phyloP scores from a whole-genome alignment of 768 basidiomycete species.

The Collybia sordida region DNA sequence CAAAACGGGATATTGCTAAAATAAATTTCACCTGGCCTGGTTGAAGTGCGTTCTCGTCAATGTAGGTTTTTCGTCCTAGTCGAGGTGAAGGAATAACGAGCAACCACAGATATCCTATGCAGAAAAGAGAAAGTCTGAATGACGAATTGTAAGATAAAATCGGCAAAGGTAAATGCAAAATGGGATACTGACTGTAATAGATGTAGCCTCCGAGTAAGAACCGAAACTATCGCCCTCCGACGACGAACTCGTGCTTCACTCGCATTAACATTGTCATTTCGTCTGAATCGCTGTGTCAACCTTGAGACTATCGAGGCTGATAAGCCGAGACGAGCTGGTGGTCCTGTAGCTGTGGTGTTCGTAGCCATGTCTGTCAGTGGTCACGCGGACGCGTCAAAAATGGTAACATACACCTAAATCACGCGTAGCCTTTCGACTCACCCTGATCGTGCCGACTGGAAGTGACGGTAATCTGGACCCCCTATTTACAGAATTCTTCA shows the following conservation, averaged over 20 bases:
- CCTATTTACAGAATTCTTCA: no score
- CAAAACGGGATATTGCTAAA: not conserved
- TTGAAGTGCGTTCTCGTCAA: slow-evolving; percentile 95
- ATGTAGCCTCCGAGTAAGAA: slow-evolving; percentile 33
- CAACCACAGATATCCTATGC: slow-evolving; percentile 81
- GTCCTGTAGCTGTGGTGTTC: no score
- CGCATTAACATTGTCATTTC: slow-evolving; percentile 15
- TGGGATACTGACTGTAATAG: slow-evolving; percentile 33
- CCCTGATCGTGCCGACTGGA: no score
- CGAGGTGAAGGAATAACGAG: slow-evolving; percentile 66
- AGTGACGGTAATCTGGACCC: no score
- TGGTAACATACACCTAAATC: not conserved
- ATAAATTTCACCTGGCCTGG: slow-evolving; percentile 71
- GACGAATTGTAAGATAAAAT: slow-evolving; percentile 7
- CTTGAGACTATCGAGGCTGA: slow-evolving; percentile 14
- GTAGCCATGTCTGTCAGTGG: no score
- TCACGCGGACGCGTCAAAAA: no score
- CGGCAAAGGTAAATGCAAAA: not conserved
- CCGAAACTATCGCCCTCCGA: slow-evolving; percentile 33
- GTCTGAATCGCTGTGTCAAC: slow-evolving; percentile 20
- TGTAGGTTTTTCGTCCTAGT: slow-evolving; percentile 71
- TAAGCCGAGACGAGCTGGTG: slow-evolving; percentile 1
- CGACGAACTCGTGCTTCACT: slow-evolving; percentile 45
- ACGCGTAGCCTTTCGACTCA: slow-evolving; percentile 2
- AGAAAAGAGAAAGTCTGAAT: slow-evolving; percentile 54